These are phyloP conservation scores for Penicillium roqueforti DNA, from an alignment of 495 filamentous ascomycete genomes.

Conservation along the genomic window DNA sequence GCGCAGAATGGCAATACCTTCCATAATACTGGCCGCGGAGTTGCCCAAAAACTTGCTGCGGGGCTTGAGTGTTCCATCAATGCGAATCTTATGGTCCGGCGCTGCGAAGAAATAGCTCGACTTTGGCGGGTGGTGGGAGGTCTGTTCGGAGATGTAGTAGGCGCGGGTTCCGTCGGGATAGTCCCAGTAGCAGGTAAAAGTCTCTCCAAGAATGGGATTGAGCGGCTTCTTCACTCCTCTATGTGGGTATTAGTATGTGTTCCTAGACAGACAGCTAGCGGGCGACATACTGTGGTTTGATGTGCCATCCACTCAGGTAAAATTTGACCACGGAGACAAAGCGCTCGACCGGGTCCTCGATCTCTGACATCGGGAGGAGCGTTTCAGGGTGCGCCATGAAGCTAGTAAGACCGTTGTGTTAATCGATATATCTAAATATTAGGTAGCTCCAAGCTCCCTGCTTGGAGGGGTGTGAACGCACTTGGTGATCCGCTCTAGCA, in stretches of 20 bases:
- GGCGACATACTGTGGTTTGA: slow-evolving; percentile 82
- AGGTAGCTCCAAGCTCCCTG: background rate
- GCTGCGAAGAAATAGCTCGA: slow-evolving; percentile 99
- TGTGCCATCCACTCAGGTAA: slow-evolving; percentile 98
- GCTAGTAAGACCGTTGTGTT: slow-evolving; percentile 43
- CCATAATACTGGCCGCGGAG: slow-evolving; percentile 97
- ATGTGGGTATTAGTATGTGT: slow-evolving; percentile 8
- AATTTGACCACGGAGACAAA: slow-evolving; percentile 97
- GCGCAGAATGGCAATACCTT: slow-evolving; percentile 83
- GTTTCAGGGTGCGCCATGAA: slow-evolving; percentile 99
- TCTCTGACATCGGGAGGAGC: slow-evolving; percentile 77
- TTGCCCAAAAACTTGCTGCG: slow-evolving; percentile 95
- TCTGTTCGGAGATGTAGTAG: slow-evolving; percentile 95
- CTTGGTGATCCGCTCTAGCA: slow-evolving; percentile 99
- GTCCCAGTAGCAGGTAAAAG: slow-evolving; percentile 94
- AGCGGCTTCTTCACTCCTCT: slow-evolving; percentile 98
- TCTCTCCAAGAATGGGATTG: slow-evolving; percentile 95
- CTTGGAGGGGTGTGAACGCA: slow-evolving; percentile 35
- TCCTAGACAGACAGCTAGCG: slow-evolving; percentile 1
- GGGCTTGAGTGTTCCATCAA: slow-evolving; percentile 95
- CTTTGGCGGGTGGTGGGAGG: slow-evolving; percentile 96
- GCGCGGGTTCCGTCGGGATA: slow-evolving; percentile 79
- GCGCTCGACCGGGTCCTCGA: slow-evolving; percentile 85
- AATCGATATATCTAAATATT: background rate
- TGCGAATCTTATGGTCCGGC: slow-evolving; percentile 87